These are phyloP conservation scores for Tremellales sp. DNA, from an alignment of 1,284 basidiomycete genomes.

Conservation along the genomic window DNA sequence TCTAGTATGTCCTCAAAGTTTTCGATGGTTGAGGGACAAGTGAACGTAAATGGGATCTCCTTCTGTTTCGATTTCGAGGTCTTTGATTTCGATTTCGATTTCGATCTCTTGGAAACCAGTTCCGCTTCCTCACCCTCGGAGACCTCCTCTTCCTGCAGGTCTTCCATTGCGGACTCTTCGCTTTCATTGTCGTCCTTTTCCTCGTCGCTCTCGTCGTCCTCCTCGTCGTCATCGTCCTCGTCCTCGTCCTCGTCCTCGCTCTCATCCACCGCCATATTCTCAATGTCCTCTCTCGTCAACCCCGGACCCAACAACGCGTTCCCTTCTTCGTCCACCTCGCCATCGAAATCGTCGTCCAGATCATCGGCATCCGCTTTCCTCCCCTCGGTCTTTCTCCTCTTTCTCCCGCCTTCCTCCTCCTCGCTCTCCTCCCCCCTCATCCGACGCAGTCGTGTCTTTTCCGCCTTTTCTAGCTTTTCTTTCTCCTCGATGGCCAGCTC, in stretches of 20 bases:
- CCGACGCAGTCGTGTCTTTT: constrained; percentile 70
- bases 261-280: constrained; percentile 32
- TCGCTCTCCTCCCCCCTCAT: constrained; percentile 80
- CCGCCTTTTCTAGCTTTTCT: constrained; percentile 78
- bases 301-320: constrained; percentile 54
- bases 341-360: constrained; percentile 81
- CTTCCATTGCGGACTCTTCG: constrained; percentile 36
- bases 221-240: constrained; percentile 29
- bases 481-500: constrained; percentile 87
- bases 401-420: constrained; percentile 56
- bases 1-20: constrained; percentile 82
- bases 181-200: constrained; percentile 32
- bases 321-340: constrained; percentile 52
- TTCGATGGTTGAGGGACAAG: constrained; percentile 79
- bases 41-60: constrained; percentile 87
- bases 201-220: constrained; percentile 37
- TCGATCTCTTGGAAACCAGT: constrained; percentile 13
- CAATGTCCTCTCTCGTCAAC: constrained; percentile 49
- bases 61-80: constrained; percentile 58
- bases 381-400: constrained; percentile 48
- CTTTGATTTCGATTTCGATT: constrained; percentile 52
- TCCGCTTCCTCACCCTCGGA: constrained; percentile 27
- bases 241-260: constrained; percentile 39
- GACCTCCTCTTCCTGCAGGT: constrained; percentile 39
- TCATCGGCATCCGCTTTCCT: constrained; percentile 69